Evolutionary conservation across 2,329 filamentous ascomycete genomes (phyloP).

Genomic region (Lecanicillium sp.): DNA sequence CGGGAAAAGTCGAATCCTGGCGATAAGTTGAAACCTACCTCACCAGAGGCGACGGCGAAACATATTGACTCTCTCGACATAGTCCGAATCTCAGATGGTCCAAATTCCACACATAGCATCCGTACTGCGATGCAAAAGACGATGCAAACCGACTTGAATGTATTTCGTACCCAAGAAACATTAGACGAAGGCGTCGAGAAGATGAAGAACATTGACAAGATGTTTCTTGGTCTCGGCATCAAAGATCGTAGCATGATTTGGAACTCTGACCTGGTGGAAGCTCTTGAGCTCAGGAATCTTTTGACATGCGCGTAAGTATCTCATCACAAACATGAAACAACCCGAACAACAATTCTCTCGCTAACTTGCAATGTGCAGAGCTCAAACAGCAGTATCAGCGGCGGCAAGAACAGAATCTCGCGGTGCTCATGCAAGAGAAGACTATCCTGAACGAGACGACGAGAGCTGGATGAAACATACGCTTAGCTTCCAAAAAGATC

Average conservation of each 20-base stretch:
- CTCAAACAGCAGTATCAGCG: constrained; percentile 83
- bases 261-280: constrained; percentile 97
- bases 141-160: constrained; percentile 94
- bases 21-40: constrained; percentile 66
- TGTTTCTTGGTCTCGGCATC: constrained; percentile 69
- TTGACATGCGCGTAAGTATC: constrained; percentile 87
- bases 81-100: constrained; percentile 72
- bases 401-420: constrained; percentile 94
- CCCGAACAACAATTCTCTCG: too few relatives aligned
- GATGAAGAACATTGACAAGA: background rate
- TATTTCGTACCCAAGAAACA: constrained; percentile 68
- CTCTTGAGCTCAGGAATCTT: constrained; percentile 87
- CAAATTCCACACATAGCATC: constrained; percentile 81
- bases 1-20: constrained; percentile 87
- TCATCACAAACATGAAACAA: background rate
- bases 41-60: constrained; percentile 78
- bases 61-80: constrained; percentile 81
- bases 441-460: constrained; percentile 91
- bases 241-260: constrained; percentile 99
- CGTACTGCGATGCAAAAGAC: constrained; percentile 91
- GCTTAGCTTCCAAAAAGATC: constrained; percentile 86
- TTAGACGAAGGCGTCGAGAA: constrained; percentile 2
- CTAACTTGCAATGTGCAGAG: constrained; percentile 11
- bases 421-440: constrained; percentile 92
- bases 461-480: constrained; percentile 99